phyloP scores from a whole-genome alignment of 1,284 basidiomycete species.

The Trichosporon faecale region DNA sequence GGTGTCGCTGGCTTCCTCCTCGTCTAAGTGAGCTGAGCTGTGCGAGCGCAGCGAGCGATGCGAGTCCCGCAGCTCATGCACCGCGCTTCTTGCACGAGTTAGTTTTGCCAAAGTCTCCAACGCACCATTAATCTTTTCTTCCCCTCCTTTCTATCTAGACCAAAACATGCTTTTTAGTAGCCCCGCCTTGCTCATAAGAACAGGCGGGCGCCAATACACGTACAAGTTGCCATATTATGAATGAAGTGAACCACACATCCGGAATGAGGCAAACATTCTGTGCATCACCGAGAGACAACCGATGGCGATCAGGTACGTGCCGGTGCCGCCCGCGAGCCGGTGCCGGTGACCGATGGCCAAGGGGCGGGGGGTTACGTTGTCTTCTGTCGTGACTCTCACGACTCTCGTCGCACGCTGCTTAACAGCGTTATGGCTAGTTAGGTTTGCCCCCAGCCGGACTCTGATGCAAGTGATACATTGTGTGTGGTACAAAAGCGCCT shows the following conservation, averaged over 20 bases:
- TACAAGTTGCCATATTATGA: conserved; percentile 3
- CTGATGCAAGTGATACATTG: conserved; percentile 2
- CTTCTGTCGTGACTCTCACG: neutral
- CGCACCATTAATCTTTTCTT: neutral
- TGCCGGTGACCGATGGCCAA: neutral
- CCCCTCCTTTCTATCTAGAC: neutral
- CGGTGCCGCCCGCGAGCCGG: no score
- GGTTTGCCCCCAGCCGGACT: neutral
- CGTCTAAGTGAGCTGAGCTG: conserved; percentile 15
- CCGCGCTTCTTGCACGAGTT: no score
- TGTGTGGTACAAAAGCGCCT: neutral
- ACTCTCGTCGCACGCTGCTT: neutral
- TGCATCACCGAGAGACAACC: neutral
- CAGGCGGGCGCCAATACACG: neutral
- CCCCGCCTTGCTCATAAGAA: neutral
- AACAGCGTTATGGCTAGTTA: neutral
- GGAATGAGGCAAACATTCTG: neutral
- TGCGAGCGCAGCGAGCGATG: no score
- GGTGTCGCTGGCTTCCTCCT: conserved; percentile 18
- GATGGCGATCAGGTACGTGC: neutral
- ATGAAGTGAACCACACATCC: neutral
- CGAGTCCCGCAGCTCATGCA: no score
- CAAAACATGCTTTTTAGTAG: neutral
- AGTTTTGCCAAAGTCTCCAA: neutral
- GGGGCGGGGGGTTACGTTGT: neutral